Evolutionary conservation across 1,284 basidiomycete species (phyloP).

Genomic region (Agroathelia rolfsii): DNA sequence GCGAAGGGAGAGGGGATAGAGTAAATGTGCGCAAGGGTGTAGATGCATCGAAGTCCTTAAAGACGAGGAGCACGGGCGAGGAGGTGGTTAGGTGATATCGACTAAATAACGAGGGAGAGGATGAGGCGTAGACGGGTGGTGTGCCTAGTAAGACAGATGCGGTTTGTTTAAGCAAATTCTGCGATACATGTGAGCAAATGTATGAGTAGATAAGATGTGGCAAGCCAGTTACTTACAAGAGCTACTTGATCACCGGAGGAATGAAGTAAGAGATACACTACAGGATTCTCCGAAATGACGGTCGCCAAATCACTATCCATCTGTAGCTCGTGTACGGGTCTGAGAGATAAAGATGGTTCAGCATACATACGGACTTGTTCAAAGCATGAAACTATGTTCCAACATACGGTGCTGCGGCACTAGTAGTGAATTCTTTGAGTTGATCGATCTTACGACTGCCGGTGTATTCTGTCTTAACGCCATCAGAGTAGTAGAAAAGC

Average conservation of each 20-base stretch:
- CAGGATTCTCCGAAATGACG: constrained; percentile 44
- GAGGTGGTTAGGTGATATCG: constrained; percentile 41
- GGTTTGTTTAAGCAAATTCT: constrained; percentile 39
- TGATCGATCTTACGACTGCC: constrained; percentile 60
- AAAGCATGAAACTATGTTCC: constrained; percentile 23
- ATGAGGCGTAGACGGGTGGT: constrained; percentile 56
- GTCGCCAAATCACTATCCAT: constrained; percentile 42
- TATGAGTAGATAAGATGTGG: no score
- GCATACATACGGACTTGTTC: constrained; percentile 8
- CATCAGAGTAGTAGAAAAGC: constrained; percentile 53
- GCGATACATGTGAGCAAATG: no score
- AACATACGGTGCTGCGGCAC: constrained; percentile 56
- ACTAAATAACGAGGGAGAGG: constrained; percentile 33
- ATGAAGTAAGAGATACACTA: constrained; percentile 71
- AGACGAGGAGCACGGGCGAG: constrained; percentile 47
- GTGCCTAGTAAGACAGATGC: constrained; percentile 56
- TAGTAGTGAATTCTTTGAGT: constrained; percentile 63
- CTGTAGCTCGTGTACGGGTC: constrained; percentile 36
- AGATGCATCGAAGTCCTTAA: constrained; percentile 59
- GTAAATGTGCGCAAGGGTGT: constrained; percentile 29
- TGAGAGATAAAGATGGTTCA: constrained; percentile 13
- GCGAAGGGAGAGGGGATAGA: constrained; percentile 20
- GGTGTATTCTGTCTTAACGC: constrained; percentile 55
- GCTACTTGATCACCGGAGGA: constrained; percentile 30
- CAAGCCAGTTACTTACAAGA: constrained; percentile 39